Conservation (phyloP, 1,284 basidiomycete genomes). For the Ganoderma meredithae region DNA sequence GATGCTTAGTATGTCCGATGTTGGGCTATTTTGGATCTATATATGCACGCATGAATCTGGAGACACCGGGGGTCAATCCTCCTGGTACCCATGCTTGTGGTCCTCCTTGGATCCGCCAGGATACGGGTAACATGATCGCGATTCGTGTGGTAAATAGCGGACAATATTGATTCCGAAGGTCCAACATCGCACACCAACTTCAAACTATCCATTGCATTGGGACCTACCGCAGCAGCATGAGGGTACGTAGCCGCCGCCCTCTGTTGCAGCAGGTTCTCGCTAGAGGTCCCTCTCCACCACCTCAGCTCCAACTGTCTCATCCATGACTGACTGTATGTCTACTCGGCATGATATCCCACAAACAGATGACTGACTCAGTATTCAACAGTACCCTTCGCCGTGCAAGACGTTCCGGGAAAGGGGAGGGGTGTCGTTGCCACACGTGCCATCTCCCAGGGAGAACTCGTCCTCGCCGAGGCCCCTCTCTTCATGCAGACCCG, state of each 20-base stretch:
- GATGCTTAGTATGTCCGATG: not conserved
- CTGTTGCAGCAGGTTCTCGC: not conserved
- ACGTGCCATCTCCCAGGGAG: conserved; percentile 20
- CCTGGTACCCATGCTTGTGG: no score
- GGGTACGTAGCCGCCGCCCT: not conserved
- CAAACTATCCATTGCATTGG: not conserved
- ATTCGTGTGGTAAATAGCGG: no score
- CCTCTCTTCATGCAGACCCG: conserved; percentile 18
- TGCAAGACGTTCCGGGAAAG: conserved; percentile 33
- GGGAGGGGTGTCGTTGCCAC: conserved; percentile 23
- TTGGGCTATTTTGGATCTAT: not conserved
- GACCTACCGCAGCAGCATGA: not conserved
- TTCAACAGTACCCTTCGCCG: conserved; percentile 8
- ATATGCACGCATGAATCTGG: not conserved
- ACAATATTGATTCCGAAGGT: not conserved
- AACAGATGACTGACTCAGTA: not conserved
- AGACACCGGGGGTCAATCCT: not conserved
- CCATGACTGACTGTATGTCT: not conserved
- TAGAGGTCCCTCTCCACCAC: not conserved
- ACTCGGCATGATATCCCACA: no score
- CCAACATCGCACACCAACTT: not conserved
- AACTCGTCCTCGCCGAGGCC: conserved; percentile 24
- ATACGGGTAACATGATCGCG: no score
- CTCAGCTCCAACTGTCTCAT: not conserved
- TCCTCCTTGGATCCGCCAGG: no score